Evolutionary conservation across 2,329 filamentous ascomycete species (phyloP).

Genomic region (Penicillium griseofulvum): DNA sequence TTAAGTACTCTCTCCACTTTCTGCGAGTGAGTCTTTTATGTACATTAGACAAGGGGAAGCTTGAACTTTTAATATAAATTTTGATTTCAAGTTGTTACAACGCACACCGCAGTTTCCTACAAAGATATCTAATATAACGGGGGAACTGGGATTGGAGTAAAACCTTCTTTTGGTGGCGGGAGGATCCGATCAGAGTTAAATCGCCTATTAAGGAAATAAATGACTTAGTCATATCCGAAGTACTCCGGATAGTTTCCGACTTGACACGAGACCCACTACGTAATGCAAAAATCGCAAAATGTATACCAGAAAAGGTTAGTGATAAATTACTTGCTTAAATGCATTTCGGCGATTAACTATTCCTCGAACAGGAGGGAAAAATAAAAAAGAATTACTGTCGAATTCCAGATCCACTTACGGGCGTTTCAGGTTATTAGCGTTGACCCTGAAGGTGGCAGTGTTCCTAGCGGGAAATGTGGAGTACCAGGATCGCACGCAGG

Average conservation of each 20-base stretch:
- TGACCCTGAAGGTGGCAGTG: conserved; percentile 34
- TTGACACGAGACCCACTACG: conserved; percentile 1
- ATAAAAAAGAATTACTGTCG: not conserved
- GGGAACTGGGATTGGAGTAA: not conserved
- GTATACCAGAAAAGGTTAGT: not conserved
- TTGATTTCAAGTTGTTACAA: conserved; percentile 2
- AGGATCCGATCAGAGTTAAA: conserved; percentile 5
- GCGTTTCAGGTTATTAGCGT: conserved; percentile 35
- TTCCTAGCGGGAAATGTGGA: conserved; percentile 22
- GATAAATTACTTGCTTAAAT: not conserved
- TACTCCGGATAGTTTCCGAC: conserved; percentile 5
- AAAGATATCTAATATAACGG: not conserved
- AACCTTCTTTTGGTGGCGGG: conserved; percentile 16
- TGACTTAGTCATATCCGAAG: conserved; percentile 9
- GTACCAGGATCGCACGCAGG: conserved; percentile 33
- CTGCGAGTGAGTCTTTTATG: conserved; percentile 23
- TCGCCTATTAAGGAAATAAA: conserved; percentile 3
- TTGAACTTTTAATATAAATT: conserved; percentile 12
- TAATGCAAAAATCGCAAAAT: not conserved
- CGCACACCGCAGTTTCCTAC: conserved; percentile 22
- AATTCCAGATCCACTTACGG: conserved; percentile 7
- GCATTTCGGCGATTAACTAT: not conserved
- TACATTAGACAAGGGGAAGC: conserved; percentile 14
- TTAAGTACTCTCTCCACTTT: conserved; percentile 17
- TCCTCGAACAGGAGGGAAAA: conserved; percentile 1